Conservation (phyloP, 306 rosid species). For the Cucurbita maxima region DNA sequence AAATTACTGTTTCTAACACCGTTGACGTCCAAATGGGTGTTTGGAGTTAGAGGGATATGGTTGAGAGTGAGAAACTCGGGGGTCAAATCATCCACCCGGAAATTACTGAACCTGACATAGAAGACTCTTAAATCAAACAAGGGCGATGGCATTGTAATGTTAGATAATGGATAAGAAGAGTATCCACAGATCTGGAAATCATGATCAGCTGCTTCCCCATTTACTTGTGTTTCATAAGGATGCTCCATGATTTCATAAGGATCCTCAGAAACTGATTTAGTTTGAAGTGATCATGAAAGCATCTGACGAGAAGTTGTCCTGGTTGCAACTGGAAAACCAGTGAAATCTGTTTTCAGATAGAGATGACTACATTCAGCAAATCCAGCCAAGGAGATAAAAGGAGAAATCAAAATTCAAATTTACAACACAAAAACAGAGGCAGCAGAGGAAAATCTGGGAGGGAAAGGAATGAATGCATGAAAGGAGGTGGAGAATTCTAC, state of each 20-base stretch:
- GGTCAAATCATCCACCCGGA: constrained; percentile 54
- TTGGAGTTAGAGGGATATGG: constrained; percentile 55
- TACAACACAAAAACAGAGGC: no score
- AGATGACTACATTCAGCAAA: background rate
- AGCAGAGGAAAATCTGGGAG: no score
- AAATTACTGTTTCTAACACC: constrained; percentile 47
- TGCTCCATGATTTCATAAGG: constrained; percentile 28
- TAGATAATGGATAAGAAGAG: constrained; percentile 24
- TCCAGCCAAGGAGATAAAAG: background rate
- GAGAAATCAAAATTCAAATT: background rate
- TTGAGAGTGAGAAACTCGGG: constrained; percentile 50
- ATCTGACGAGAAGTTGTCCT: constrained; percentile 2
- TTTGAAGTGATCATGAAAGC: constrained; percentile 6
- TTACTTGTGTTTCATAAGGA: constrained; percentile 18
- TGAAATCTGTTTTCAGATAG: constrained; percentile 22
- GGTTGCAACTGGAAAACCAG: constrained; percentile 20
- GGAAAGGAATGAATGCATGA: background rate
- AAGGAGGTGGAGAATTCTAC: background rate
- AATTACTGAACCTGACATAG: constrained; percentile 54
- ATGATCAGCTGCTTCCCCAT: constrained; percentile 27
- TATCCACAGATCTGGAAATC: constrained; percentile 44
- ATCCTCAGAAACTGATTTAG: constrained; percentile 10
- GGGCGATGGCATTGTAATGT: constrained; percentile 11
- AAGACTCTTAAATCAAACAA: constrained; percentile 84
- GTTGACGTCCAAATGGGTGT: constrained; percentile 65